Evolutionary conservation across 257 asterid species (phyloP), one percentile per base, ranked within the genome.

Genomic region (Prunella vulgaris): DNA sequence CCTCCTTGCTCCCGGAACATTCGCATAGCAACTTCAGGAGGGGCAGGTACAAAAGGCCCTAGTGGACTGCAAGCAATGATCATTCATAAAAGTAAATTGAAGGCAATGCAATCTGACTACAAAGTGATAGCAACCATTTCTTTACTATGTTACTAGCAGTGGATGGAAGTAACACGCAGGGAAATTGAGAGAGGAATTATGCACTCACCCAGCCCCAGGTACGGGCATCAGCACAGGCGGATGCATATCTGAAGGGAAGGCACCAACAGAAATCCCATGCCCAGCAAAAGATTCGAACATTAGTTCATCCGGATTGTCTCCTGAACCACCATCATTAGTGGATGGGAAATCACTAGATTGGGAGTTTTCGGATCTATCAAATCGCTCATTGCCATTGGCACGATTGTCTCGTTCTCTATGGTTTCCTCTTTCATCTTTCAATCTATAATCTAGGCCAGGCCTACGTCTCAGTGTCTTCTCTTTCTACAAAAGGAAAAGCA

Each of bases 11-110:
- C 99, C 42, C 96, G 90, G 79, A 93, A 63, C 97, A 93, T 93
- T 69, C 80, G 88, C 99, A 93, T 93, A 30, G 99, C 99, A 73
- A 93, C 96, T 78, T 93, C 99, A 60, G 99, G 99, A 71, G 99
- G 99, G 27, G 99, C 97, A 48, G 99, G 99, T 53, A 93, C 96
- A 51, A 93, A 93, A 46, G 99, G 99, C 58, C 99, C 99, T 77
- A 93, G 78, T 9, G 99, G 99, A 69, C 97, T 93, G 83, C 80
- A 82, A 54, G 1, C 70, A 75, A 65, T 64, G 42, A 60, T 22
- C 49, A 68, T 30, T 59, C 51, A 18, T 59, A 12, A 56, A 48
- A 5, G 59, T 15, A 13, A 38, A 44, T 51, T 40, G 14, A 14
- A 68, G 37, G 2, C 33, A 24, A 40, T 49, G 22, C 68, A 32